phyloP scores from a whole-genome alignment of 2,329 filamentous ascomycete species.

The Aspergillus nomiae region DNA sequence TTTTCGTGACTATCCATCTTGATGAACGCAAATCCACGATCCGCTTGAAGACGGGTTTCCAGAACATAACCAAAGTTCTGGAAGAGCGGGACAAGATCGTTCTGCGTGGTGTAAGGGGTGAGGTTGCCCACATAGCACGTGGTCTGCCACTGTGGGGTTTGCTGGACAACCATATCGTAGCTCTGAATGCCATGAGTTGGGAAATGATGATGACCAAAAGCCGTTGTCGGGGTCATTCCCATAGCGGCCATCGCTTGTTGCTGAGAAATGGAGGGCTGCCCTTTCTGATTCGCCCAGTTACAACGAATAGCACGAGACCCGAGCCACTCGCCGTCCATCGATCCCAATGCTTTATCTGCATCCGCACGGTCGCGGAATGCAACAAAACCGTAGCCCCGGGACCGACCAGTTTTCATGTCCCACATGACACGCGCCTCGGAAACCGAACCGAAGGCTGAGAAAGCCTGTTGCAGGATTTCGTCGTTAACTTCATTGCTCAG shows the following conservation, averaged over 20 bases:
- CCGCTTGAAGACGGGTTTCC: conserved; percentile 96
- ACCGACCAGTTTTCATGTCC: conserved; percentile 99
- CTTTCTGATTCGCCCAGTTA: conserved; percentile 99
- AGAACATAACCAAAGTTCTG: conserved; percentile 98
- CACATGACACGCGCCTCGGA: conserved; percentile 99
- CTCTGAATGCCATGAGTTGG: conserved; percentile 95
- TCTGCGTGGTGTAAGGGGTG: conserved; percentile 95
- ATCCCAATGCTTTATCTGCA: conserved; percentile 92
- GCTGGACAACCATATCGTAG: conserved; percentile 93
- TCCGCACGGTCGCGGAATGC: conserved; percentile 93
- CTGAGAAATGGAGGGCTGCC: conserved; percentile 97
- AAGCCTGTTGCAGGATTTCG: conserved; percentile 88
- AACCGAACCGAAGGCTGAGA: conserved; percentile 91
- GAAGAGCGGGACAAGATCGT: conserved; percentile 95
- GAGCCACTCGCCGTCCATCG: conserved; percentile 99
- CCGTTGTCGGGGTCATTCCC: conserved; percentile 96
- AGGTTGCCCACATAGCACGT: conserved; percentile 98
- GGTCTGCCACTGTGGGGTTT: conserved; percentile 97
- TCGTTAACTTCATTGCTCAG: conserved; percentile 99
- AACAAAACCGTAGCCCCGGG: conserved; percentile 95
- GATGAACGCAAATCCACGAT: conserved; percentile 96
- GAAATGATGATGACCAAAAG: conserved; percentile 96
- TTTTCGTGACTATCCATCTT: conserved; percentile 99
- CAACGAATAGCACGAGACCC: conserved; percentile 96
- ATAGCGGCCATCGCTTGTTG: conserved; percentile 96